Evolutionary conservation across 1,284 basidiomycete genomes (phyloP).

Genomic region (Cerrena zonata): DNA sequence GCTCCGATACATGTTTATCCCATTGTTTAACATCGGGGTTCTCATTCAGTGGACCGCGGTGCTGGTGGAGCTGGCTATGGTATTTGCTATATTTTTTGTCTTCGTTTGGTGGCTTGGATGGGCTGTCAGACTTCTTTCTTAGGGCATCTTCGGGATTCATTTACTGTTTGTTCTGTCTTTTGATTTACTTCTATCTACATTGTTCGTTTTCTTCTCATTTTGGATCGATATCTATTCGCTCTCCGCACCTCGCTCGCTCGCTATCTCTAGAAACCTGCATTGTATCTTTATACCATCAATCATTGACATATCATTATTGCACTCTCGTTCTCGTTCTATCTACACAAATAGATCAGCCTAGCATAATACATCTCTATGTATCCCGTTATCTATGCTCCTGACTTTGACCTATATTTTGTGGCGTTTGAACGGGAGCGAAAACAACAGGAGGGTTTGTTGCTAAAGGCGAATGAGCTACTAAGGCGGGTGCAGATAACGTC

Average conservation of each 20-base stretch:
- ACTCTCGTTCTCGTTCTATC: background rate
- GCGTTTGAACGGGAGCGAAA: background rate
- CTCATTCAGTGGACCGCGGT: slow-evolving; percentile 61
- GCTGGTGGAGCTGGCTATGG: slow-evolving; percentile 45
- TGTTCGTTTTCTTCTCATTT: background rate
- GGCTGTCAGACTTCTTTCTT: slow-evolving; percentile 47
- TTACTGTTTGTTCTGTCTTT: slow-evolving; percentile 9
- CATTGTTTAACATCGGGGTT: slow-evolving; percentile 54
- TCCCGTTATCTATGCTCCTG: background rate
- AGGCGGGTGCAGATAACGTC: background rate
- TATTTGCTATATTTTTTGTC: slow-evolving; percentile 51
- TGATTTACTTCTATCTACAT: background rate
- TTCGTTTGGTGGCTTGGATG: slow-evolving; percentile 69
- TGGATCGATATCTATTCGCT: background rate
- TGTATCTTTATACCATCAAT: slow-evolving; percentile 21
- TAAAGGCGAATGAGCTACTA: background rate
- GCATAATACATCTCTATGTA: background rate
- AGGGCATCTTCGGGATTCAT: slow-evolving; percentile 1
- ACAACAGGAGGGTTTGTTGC: slow-evolving; percentile 1
- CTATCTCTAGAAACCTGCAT: background rate
- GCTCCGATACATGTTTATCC: slow-evolving; percentile 54
- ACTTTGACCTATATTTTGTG: background rate
- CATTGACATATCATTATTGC: slow-evolving; percentile 8
- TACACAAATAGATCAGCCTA: background rate
- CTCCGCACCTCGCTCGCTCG: background rate